phyloP scores from a whole-genome alignment of 2,329 filamentous ascomycete species.

The Penicillium sp. region DNA sequence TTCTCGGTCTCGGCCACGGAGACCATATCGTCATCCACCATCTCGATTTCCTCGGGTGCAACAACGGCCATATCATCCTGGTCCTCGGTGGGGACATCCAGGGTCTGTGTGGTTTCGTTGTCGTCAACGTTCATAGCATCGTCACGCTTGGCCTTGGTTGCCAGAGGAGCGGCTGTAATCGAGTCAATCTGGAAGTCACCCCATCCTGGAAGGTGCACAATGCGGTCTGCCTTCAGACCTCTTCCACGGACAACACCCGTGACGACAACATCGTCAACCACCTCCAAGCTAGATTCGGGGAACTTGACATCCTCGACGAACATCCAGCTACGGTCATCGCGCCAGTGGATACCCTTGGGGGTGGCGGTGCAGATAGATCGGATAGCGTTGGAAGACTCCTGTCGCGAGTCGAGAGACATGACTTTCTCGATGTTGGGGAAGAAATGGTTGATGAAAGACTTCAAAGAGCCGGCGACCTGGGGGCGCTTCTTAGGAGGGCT shows the following conservation, averaged over 20 bases:
- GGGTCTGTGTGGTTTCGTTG: constrained; percentile 50
- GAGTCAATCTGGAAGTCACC: constrained; percentile 90
- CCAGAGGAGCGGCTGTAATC: constrained; percentile 74
- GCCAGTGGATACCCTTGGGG: constrained; percentile 92
- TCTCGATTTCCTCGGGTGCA: constrained; percentile 80
- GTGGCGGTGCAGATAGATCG: constrained; percentile 87
- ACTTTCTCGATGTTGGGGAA: constrained; percentile 91
- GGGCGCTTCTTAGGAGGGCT: constrained; percentile 77
- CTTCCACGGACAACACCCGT: constrained; percentile 86
- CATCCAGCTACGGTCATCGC: constrained; percentile 96
- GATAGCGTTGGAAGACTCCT: constrained; percentile 89
- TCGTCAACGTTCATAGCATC: constrained; percentile 71
- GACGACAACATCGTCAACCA: constrained; percentile 64
- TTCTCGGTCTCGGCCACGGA: constrained; percentile 58
- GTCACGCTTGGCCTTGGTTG: constrained; percentile 54
- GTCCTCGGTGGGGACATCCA: constrained; percentile 75
- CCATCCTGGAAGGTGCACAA: constrained; percentile 92
- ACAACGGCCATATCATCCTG: constrained; percentile 81
- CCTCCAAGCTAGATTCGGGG: constrained; percentile 54
- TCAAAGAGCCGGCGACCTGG: constrained; percentile 78
- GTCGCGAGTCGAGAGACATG: constrained; percentile 81
- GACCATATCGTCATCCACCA: constrained; percentile 67
- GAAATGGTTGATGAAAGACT: constrained; percentile 92
- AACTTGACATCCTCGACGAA: constrained; percentile 80
- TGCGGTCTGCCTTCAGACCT: constrained; percentile 82